A percentile compares a stretch with the other conserved stretches of the same genome.
phyloP scores from a whole-genome alignment of 129 eudicot species.

The Apium graveolens region DNA sequence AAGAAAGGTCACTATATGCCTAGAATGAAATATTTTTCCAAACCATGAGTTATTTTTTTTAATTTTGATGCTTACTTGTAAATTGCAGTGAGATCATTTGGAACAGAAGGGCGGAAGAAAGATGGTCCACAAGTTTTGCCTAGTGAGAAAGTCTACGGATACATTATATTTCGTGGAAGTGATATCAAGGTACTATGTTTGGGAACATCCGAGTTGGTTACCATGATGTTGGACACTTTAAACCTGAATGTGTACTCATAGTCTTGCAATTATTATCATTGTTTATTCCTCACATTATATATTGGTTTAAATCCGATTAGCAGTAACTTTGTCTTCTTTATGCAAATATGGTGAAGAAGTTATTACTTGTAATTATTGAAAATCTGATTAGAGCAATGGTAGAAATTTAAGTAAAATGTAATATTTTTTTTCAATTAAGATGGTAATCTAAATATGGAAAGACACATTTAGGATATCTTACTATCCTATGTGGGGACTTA shows the following conservation, averaged over 20 bases:
- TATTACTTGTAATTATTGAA: not conserved
- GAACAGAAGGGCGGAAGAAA: constrained; percentile 81
- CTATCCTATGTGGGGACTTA: not conserved
- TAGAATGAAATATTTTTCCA: not conserved
- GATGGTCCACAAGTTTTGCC: constrained; percentile 86
- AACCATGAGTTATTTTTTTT: not conserved
- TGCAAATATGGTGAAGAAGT: not conserved
- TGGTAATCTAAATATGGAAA: not conserved
- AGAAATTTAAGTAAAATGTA: not conserved
- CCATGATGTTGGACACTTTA: not conserved
- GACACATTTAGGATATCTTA: not conserved
- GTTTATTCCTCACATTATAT: not conserved
- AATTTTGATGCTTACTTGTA: not conserved
- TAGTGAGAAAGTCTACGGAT: constrained; percentile 70
- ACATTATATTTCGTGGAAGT: constrained; percentile 82
- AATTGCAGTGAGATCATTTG: constrained; percentile 77
- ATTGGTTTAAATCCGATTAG: not conserved
- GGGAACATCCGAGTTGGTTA: not conserved
- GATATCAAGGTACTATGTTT: constrained; percentile 63
- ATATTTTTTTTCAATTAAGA: not conserved
- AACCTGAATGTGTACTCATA: not conserved
- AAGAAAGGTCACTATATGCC: not conserved
- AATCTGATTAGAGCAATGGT: not conserved
- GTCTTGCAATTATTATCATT: not conserved
- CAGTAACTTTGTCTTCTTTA: not conserved